Evolutionary conservation across 805 yeast genomes (phyloP), one percentile per base, ranked within the genome.

Genomic region (Lipomyces spencermartinsiae): DNA sequence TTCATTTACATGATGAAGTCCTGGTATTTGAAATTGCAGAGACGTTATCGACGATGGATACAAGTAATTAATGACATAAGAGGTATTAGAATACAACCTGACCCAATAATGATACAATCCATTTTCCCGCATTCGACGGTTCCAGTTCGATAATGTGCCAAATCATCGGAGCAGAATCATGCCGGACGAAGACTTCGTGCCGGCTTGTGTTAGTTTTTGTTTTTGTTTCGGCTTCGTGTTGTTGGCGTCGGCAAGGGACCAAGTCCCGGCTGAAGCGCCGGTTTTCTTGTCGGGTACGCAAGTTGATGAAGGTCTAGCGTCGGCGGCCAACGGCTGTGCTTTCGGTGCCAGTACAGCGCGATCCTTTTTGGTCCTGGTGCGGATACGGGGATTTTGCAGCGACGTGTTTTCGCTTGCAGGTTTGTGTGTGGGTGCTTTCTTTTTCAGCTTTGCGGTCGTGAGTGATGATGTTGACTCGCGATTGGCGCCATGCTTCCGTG

Each of bases 11-110:
- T 16, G 4, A 43, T 43, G 19, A 43, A n/a, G 5, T 43, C 25
- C 22, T 16, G 16, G 49, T n/a, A 43, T 43, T 43, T n/a, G 22
- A 43, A n/a, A 43, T 43, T 16, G 14, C 5, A 37, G 43, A 37
- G 12, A 12, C 43, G 43, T 37, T 6, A 19, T 6, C 22, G 49
- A 37, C n/a, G 49, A 43, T 43, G 22, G 49, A 43, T 43, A 43
- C 49, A 43, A 43, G 9, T 43, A 16, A 16, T 16, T 43, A n/a
- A 12, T 37, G 43, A 37, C 49, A 19, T 43, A 43, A 43, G 22
- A 43, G 49, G 49, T 43, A 43, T 43, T 43, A 43, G n/a, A 43
- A 43, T 43, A 43, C 49, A 43, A 43, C 49, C 49, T 16, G 49
- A 43, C 49, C 49, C 49, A 43, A 43, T 43, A 43, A 43, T 43